A percentile compares a stretch with the other conserved stretches of the same genome.
These are phyloP conservation scores for Holtermanniella nyarrowii DNA, from an alignment of 768 basidiomycete genomes.

Conservation along the genomic window DNA sequence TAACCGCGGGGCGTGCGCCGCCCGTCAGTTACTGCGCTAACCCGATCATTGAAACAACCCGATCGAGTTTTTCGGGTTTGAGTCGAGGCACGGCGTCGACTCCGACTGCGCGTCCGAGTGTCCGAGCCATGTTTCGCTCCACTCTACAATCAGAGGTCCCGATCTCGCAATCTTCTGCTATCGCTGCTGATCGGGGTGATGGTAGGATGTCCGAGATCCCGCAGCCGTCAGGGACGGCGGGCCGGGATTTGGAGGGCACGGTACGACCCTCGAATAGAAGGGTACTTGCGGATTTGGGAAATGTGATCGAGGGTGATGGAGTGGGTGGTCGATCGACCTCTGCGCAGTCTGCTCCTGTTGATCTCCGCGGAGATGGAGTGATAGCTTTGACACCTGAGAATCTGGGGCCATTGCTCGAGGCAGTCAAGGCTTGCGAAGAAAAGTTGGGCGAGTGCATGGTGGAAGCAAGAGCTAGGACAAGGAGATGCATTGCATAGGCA, in stretches of 20 bases:
- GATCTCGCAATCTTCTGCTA: no score
- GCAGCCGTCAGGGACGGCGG: no score
- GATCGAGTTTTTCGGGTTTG: not conserved
- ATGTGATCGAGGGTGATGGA: no score
- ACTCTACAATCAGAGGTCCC: no score
- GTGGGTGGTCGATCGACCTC: not conserved
- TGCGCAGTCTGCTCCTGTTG: not conserved
- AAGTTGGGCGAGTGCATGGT: conserved; percentile 24
- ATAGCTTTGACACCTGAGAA: conserved; percentile 33
- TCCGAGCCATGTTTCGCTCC: not conserved
- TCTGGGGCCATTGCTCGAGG: conserved; percentile 24
- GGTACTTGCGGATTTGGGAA: no score
- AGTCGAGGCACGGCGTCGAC: not conserved
- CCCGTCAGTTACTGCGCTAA: no score
- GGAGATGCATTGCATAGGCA: not conserved
- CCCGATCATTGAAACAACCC: not conserved
- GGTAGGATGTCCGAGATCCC: no score
- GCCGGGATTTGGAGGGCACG: no score
- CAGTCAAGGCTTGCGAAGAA: conserved; percentile 25
- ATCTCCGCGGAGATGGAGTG: conserved; percentile 2
- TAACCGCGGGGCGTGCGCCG: no score
- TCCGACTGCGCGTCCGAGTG: not conserved
- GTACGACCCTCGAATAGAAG: no score
- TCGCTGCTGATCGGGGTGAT: no score
- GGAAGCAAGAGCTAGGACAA: no score